Evolutionary conservation across 108 stramenopile genomes (phyloP).

Genomic region (Fragilariopsis cylindrus): DNA sequence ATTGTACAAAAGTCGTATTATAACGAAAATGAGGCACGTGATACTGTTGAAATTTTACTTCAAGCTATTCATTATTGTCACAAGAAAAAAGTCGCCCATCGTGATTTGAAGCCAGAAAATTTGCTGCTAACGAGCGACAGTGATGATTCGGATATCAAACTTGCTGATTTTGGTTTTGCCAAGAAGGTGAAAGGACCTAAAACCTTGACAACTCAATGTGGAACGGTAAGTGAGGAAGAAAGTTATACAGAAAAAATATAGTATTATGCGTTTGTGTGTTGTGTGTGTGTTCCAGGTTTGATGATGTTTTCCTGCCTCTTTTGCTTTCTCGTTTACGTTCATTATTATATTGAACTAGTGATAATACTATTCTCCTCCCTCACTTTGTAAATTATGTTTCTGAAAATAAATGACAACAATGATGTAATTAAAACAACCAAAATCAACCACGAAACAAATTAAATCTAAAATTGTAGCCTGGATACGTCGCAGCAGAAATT

Average conservation of each 20-base stretch:
- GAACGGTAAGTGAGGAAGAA: slow-evolving; percentile 48
- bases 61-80: slow-evolving; percentile 87
- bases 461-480: slow-evolving; percentile 41
- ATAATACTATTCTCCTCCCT: no score
- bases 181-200: slow-evolving; percentile 75
- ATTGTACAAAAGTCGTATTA: slow-evolving; percentile 88
- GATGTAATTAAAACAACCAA: neutral
- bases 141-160: slow-evolving; percentile 92
- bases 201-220: slow-evolving; percentile 90
- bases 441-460: neutral
- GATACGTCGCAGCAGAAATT: slow-evolving; percentile 94
- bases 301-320: no score
- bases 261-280: no score
- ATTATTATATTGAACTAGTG: no score
- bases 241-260: no score
- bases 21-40: slow-evolving; percentile 82
- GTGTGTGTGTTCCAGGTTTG: no score
- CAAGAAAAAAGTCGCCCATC: slow-evolving; percentile 73
- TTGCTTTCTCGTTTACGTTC: no score
- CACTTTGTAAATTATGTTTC: no score
- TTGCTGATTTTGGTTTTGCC: slow-evolving; percentile 99
- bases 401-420: neutral
- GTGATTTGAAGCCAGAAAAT: slow-evolving; percentile 93
- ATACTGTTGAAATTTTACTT: slow-evolving; percentile 69
- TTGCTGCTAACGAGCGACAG: slow-evolving; percentile 66